Evolutionary conservation across 768 basidiomycete species (phyloP).

Genomic region (Tylopilus felleus): DNA sequence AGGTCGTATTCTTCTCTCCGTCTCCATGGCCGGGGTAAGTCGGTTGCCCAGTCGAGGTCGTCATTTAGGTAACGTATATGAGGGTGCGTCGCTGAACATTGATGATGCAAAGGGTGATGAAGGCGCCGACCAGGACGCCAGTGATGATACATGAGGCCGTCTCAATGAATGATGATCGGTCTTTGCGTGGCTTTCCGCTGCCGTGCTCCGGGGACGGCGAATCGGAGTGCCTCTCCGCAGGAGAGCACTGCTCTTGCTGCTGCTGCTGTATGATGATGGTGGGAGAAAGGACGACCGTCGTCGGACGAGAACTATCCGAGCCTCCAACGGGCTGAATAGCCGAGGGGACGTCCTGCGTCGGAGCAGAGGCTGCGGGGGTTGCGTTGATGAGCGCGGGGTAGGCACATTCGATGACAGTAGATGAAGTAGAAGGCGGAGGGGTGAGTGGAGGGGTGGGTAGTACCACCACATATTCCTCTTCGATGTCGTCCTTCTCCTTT

Average conservation of each 20-base stretch:
- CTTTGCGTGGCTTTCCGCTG: slow-evolving; percentile 14
- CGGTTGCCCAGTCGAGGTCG: no score
- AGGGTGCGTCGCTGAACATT: slow-evolving; percentile 47
- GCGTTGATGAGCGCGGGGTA: slow-evolving; percentile 1
- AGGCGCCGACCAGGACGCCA: slow-evolving; percentile 59
- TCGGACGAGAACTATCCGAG: slow-evolving; percentile 3
- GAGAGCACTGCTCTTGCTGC: slow-evolving; percentile 14
- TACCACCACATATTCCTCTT: slow-evolving; percentile 11
- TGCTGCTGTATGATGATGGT: slow-evolving; percentile 26
- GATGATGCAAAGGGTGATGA: slow-evolving; percentile 50
- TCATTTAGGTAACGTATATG: slow-evolving; percentile 33
- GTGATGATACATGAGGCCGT: slow-evolving; percentile 49
- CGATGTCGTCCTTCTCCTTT: slow-evolving; percentile 15
- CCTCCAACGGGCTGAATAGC: slow-evolving; percentile 1
- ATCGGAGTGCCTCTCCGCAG: slow-evolving; percentile 14
- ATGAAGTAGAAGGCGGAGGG: slow-evolving; percentile 18
- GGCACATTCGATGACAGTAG: slow-evolving; percentile 19
- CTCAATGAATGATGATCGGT: slow-evolving; percentile 22
- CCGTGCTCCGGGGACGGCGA: slow-evolving; percentile 3
- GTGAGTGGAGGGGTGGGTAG: slow-evolving; percentile 22
- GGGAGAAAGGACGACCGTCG: slow-evolving; percentile 22
- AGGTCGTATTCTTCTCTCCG: slow-evolving; percentile 4
- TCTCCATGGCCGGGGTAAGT: neutral
- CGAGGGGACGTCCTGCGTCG: slow-evolving; percentile 6
- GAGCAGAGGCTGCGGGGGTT: neutral